A percentile compares a stretch with the other conserved stretches of the same genome.
These are phyloP conservation scores for Tolypocladium cylindrosporum DNA, from an alignment of 2,329 filamentous ascomycete genomes.

Conservation along the genomic window DNA sequence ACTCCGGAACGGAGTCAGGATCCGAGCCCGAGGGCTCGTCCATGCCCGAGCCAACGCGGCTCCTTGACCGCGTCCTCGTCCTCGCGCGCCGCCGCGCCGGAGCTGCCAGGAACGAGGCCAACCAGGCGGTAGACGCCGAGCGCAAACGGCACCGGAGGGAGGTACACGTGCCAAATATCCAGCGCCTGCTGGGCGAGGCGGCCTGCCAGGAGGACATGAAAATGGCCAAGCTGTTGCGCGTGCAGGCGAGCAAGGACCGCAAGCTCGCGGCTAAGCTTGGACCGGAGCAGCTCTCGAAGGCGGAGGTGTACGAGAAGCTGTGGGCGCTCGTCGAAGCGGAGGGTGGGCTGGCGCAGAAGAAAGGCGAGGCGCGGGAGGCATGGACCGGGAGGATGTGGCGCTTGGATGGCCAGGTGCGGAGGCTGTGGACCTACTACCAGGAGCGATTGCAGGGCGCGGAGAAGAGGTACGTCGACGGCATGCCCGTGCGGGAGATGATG, in stretches of 20 bases:
- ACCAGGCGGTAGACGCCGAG: not conserved
- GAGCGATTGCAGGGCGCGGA: constrained; percentile 1
- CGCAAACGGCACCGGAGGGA: not conserved
- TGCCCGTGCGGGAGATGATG: constrained; percentile 10
- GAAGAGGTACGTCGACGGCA: constrained; percentile 17
- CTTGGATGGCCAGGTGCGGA: not conserved
- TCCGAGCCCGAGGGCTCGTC: not conserved
- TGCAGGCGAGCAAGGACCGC: not conserved
- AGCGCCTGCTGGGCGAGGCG: not conserved
- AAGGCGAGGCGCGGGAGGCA: not conserved
- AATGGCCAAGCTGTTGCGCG: not conserved
- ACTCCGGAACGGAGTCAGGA: not conserved
- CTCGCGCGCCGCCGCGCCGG: not conserved
- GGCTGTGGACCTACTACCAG: constrained; percentile 7
- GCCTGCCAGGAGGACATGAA: not conserved
- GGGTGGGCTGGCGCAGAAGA: not conserved
- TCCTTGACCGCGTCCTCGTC: not conserved
- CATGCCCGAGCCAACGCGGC: not conserved
- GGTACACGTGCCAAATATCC: not conserved
- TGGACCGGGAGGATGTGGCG: not conserved
- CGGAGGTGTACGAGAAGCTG: not conserved
- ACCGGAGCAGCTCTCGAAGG: not conserved
- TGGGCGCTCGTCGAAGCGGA: not conserved
- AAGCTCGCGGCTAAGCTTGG: not conserved
- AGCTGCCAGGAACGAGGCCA: not conserved